Evolutionary conservation across 345 rosid genomes (phyloP).

Genomic region (Lepidium sativum): DNA sequence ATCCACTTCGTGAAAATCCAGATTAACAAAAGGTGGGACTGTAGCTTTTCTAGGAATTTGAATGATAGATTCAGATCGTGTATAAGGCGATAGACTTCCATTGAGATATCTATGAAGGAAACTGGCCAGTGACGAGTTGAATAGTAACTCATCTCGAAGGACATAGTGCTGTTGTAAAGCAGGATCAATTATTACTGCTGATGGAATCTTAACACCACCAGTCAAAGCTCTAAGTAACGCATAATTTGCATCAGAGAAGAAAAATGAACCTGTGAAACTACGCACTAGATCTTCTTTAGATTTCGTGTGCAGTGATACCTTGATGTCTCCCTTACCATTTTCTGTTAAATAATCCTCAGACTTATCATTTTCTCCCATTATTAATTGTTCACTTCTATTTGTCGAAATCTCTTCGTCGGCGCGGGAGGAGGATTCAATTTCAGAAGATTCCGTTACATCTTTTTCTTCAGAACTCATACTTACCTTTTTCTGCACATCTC

Average conservation of each 20-base stretch:
- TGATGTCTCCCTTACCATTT: conserved; percentile 25
- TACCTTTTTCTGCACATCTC: conserved; percentile 18
- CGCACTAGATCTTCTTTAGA: conserved; percentile 32
- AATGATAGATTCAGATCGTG: conserved; percentile 40
- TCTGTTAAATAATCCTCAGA: conserved; percentile 19
- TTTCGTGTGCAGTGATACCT: conserved; percentile 20
- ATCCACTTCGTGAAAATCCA: conserved; percentile 72
- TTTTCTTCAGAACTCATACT: conserved; percentile 21
- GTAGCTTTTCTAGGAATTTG: conserved; percentile 39
- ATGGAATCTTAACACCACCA: conserved; percentile 65
- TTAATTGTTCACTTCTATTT: conserved; percentile 20
- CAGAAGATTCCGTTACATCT: conserved; percentile 22
- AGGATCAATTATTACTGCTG: conserved; percentile 68
- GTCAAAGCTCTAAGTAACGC: conserved; percentile 52
- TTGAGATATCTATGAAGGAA: conserved; percentile 55
- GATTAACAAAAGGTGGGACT: conserved; percentile 71
- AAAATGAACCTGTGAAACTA: conserved; percentile 57
- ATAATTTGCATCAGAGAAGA: conserved; percentile 71
- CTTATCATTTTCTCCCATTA: conserved; percentile 29
- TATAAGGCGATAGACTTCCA: conserved; percentile 59
- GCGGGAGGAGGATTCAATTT: conserved; percentile 26
- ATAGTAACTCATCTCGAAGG: conserved; percentile 25
- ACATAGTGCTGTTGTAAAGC: conserved; percentile 57
- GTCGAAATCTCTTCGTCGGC: conserved; percentile 25
- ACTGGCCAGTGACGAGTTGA: conserved; percentile 38